phyloP scores from a whole-genome alignment of 2,329 filamentous ascomycete species.

The Beauveria sp. region DNA sequence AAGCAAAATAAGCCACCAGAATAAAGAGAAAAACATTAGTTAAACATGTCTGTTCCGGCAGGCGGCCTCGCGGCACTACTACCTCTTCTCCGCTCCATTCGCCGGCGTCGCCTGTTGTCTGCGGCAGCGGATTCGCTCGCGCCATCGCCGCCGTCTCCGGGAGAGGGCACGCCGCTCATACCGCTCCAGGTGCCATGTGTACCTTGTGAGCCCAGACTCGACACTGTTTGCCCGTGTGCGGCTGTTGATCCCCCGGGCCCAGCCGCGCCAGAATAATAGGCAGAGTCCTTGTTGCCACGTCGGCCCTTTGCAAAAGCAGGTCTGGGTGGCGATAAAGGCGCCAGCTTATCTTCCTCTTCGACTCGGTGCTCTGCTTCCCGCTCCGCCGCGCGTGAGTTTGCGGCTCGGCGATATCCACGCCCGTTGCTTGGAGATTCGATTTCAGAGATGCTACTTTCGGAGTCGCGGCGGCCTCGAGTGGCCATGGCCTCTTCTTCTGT shows the following conservation, averaged over 20 bases:
- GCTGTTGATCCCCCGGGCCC: constrained; percentile 35
- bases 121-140: constrained; percentile 29
- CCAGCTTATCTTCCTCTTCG: constrained; percentile 32
- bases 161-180: constrained; percentile 35
- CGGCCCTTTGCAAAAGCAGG: constrained; percentile 47
- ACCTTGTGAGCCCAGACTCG: constrained; percentile 38
- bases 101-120: constrained; percentile 47
- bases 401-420: constrained; percentile 48
- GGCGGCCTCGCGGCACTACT: constrained; percentile 27
- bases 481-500: constrained; percentile 52
- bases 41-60: constrained; percentile 30
- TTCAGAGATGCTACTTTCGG: constrained; percentile 49
- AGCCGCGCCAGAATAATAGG: constrained; percentile 48
- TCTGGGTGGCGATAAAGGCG: constrained; percentile 45
- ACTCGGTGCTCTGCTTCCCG: constrained; percentile 36
- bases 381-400: constrained; percentile 39
- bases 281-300: constrained; percentile 47
- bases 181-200: constrained; percentile 49
- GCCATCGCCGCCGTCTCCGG: constrained; percentile 32
- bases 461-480: constrained; percentile 36
- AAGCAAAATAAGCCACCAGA: not conserved
- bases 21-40: constrained; percentile 17
- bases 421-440: constrained; percentile 42
- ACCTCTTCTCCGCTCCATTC: constrained; percentile 44
- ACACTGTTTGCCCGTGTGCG: constrained; percentile 34